Base-by-base conservation (phyloP, 495 filamentous ascomycete genomes). In the Jackrogersella multiformis region DNA sequence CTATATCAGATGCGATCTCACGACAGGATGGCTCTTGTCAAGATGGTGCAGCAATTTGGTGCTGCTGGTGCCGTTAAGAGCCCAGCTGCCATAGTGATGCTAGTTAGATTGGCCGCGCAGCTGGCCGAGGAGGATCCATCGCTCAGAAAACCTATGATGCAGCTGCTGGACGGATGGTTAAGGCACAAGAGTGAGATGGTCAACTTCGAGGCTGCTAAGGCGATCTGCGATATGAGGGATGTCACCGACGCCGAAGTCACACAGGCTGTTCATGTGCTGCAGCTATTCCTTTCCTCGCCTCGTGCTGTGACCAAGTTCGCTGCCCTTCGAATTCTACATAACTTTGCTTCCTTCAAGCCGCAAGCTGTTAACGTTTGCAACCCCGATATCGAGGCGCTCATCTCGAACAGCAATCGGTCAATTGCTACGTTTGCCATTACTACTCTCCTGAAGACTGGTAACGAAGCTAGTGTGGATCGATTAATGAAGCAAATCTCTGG, bases 131-230 rank as follows among this genome's bases (percentile, higher is more conserved):
- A 98, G 69, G 95, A 99, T 72, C 83, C 84, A 18, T 87, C 91
- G 62, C 84, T 99, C 66, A 87, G 94, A 70, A 96, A 91, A 79
- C 91, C 92, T 61, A 97, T 97, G 94, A 92, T 96, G 87, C 87
- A 91, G 76, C 86, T 97, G 73, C 84, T 97, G 76, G 94, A 97
- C 79, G 92, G 94, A 71, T 97, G 93, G 94, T 85, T 97, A 73
- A 87, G 95, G 76, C 94, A 99, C 78, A 99, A 99, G 87, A 93
- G 93, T 74, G 95, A 99, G 74, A 98, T 99, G 96, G 96, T 99
- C 77, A 99, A 97, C 80, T 98, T 99, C 71, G 95, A 99, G 80
- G 95, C 95, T 53, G 96, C 95, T 20, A 98, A 98, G 83, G 92
- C 94, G 18, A 97, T 99, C 75, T 96, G 93, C 78, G 90, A 94